Conservation (phyloP, 192 early-diverging fungal species). For the Coemansia sp. region DNA sequence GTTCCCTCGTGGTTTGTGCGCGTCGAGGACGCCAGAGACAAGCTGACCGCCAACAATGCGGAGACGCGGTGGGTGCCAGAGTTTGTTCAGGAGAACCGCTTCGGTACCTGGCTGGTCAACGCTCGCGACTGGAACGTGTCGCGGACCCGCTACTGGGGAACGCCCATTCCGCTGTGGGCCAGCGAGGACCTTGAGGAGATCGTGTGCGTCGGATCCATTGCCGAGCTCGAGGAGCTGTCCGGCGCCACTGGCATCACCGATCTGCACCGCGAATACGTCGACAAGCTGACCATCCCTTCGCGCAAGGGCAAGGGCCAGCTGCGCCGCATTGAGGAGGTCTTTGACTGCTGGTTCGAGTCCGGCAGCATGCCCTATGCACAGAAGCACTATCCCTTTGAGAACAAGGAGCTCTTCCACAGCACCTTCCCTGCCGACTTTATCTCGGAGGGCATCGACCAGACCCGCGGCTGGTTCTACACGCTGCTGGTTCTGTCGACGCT, state of each 20-base stretch:
- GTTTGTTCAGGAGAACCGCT: constrained; percentile 95
- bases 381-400: constrained; percentile 99
- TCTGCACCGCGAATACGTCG: constrained; percentile 95
- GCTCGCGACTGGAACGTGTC: constrained; percentile 98
- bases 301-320: constrained; percentile 80
- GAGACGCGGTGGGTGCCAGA: constrained; percentile 93
- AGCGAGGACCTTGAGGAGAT: constrained; percentile 87
- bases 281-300: constrained; percentile 95
- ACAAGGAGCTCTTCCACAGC: constrained; percentile 77
- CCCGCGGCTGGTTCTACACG: constrained; percentile 99
- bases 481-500: constrained; percentile 94
- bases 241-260: constrained; percentile 84
- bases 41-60: constrained; percentile 82
- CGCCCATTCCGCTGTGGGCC: constrained; percentile 98
- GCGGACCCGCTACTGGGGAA: constrained; percentile 98
- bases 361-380: constrained; percentile 99
- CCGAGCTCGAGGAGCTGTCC: constrained; percentile 83
- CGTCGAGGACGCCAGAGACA: constrained; percentile 77
- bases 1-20: constrained; percentile 98
- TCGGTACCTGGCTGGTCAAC: constrained; percentile 94
- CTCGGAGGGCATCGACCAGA: constrained; percentile 99
- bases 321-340: constrained; percentile 89
- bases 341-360: constrained; percentile 99
- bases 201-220: constrained; percentile 87
- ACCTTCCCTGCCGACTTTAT: constrained; percentile 99